Conservation (phyloP, 345 rosid genomes). For the Arabidopsis arenosa region DNA sequence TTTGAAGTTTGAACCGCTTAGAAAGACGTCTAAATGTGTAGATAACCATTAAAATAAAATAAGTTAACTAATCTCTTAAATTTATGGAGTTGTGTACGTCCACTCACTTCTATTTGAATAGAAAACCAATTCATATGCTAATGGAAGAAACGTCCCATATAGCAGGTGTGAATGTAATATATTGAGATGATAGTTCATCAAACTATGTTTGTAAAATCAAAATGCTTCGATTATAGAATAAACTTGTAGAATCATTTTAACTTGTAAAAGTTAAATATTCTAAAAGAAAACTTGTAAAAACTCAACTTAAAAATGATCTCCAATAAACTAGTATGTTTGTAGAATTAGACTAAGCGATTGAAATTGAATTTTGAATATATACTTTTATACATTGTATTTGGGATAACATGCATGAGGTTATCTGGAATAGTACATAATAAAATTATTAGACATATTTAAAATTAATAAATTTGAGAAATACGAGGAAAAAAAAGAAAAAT, state of each 20-base stretch:
- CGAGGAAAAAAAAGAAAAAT: background rate
- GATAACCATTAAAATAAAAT: background rate
- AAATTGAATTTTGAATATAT: background rate
- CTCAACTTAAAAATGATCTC: background rate
- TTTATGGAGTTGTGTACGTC: background rate
- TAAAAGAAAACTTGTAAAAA: background rate
- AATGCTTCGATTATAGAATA: background rate
- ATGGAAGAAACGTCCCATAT: background rate
- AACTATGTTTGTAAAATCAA: background rate
- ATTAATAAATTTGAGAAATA: slow-evolving; percentile 17
- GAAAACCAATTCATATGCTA: background rate
- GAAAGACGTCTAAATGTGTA: background rate
- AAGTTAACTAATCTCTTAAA: background rate
- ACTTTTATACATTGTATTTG: too few species aligned
- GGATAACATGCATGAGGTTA: background rate
- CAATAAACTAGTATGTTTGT: background rate
- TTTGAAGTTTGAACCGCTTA: background rate
- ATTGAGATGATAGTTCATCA: background rate
- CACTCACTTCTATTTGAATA: background rate
- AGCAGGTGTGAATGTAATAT: background rate
- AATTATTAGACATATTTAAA: background rate
- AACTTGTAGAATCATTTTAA: background rate
- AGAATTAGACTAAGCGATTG: background rate
- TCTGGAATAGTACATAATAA: background rate
- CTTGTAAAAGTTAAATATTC: background rate